Evolutionary conservation across 2,329 filamentous ascomycete genomes (phyloP).

Genomic region (Drechslerella stenobrocha): DNA sequence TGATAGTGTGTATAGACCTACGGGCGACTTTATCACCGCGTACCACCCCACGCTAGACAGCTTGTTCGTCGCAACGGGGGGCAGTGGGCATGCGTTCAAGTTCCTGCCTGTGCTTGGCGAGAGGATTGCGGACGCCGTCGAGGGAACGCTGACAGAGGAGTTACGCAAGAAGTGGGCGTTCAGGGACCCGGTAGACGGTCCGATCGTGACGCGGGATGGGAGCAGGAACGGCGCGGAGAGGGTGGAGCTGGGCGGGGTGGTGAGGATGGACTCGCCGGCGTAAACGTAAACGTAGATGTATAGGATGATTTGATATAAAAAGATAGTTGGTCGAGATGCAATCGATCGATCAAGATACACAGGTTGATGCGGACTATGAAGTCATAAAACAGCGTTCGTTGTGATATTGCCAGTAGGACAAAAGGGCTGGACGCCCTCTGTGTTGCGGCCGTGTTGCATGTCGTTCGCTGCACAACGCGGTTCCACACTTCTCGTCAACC

Average conservation of each 20-base stretch:
- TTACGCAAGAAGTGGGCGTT: slow-evolving; percentile 68
- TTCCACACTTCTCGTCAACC: slow-evolving; percentile 3
- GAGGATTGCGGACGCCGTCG: slow-evolving; percentile 64
- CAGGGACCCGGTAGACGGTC: slow-evolving; percentile 54
- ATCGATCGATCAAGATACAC: no score
- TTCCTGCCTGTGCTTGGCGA: slow-evolving; percentile 69
- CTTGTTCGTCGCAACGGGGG: slow-evolving; percentile 66
- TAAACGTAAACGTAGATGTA: no score
- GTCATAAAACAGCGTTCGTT: no score
- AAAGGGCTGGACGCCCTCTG: no score
- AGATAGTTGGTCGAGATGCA: no score
- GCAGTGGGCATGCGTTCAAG: slow-evolving; percentile 70
- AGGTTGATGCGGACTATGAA: no score
- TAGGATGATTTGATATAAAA: no score
- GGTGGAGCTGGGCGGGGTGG: slow-evolving; percentile 55
- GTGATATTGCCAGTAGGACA: no score
- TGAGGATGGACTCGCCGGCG: slow-evolving; percentile 57
- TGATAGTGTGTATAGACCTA: slow-evolving; percentile 55
- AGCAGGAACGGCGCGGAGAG: slow-evolving; percentile 55
- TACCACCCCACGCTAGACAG: slow-evolving; percentile 67
- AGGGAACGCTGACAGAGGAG: slow-evolving; percentile 57
- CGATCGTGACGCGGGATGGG: slow-evolving; percentile 55
- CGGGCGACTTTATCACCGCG: slow-evolving; percentile 71
- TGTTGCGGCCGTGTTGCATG: slow-evolving; percentile 4
- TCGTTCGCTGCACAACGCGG: not conserved